These are phyloP conservation scores for Trematosphaeria pertusa DNA, from an alignment of 2,329 filamentous ascomycete species.

Conservation along the genomic window DNA sequence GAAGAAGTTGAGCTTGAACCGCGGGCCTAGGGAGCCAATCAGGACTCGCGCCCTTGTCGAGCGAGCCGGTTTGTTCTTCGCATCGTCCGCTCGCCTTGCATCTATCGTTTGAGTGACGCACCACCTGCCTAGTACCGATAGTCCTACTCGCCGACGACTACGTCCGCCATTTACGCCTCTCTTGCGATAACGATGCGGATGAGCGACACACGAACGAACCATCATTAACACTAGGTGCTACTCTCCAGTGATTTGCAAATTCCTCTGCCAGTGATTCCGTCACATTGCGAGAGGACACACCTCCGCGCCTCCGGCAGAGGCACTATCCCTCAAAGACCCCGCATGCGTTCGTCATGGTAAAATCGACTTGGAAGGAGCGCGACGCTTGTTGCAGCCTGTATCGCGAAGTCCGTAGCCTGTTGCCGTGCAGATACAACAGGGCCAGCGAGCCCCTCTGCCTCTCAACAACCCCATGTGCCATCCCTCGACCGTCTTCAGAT, in stretches of 20 bases:
- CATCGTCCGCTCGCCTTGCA: neutral
- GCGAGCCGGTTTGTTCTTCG: neutral
- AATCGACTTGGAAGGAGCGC: neutral
- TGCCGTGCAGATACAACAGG: neutral
- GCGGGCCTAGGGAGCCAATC: neutral
- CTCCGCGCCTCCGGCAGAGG: neutral
- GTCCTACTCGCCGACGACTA: no score
- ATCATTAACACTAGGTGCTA: no score
- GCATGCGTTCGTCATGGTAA: neutral
- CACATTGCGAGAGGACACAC: neutral
- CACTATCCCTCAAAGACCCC: neutral
- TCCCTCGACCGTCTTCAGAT: neutral
- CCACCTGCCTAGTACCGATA: neutral
- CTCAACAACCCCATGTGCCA: neutral
- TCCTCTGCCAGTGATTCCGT: neutral
- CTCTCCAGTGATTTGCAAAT: no score
- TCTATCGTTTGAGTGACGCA: neutral
- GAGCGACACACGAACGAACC: no score
- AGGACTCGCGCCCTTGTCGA: neutral
- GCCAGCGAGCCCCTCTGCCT: neutral
- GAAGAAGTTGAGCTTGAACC: neutral
- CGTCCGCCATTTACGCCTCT: no score
- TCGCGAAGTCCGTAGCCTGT: constrained; percentile 1
- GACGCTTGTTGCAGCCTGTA: no score
- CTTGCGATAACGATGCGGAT: no score